Evolutionary conservation across 108 stramenopile species (phyloP), one percentile per base, ranked within the genome.

Genomic region (Skeletonema marinoi): DNA sequence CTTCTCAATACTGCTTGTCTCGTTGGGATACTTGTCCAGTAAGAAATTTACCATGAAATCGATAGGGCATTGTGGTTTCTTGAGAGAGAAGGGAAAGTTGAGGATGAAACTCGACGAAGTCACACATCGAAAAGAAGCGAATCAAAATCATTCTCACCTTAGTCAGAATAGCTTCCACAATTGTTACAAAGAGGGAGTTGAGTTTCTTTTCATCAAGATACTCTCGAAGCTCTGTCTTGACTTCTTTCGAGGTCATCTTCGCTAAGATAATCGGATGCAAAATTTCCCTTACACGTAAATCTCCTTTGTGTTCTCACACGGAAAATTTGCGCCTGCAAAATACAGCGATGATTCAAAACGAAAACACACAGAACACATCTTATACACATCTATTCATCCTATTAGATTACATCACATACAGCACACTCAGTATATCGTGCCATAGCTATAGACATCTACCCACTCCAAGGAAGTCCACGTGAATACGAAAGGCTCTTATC

Each of bases 1-100:
- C 32, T 56, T 36, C 11, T 12, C 21, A 14, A 42, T 60, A 13
- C 21, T 3, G 4, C 62, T 74, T 3, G 90, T 89, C 54, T 89
- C 83, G 17, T 90, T 90, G 36, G 92, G 92, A 73, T 89, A 90
- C 70, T 86, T 86, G 29, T 92, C 89, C 32, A 82, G 14, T 3
- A 78, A 19, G 33, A 39, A 78, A 12, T 82, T 73, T 2, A 48
- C 78, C 64, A 93, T 90, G 65, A 91, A 93, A 9, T 86, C 90
- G 35, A 92, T 90, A 4, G 90, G 92, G 62, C 92, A 92, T 3
- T 90, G 87, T 6, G 90, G 92, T 76, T 90, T 91, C 36, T n/a
- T 93, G 83, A 86, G 42, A 39, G 42, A 44, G 42, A 44, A 44
- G 42, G 38, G 6, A n/a, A n/a, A 35, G 39, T 11, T 9, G 11